Evolutionary conservation across 345 rosid genomes (phyloP).

Genomic region (Gossypium arboreum): DNA sequence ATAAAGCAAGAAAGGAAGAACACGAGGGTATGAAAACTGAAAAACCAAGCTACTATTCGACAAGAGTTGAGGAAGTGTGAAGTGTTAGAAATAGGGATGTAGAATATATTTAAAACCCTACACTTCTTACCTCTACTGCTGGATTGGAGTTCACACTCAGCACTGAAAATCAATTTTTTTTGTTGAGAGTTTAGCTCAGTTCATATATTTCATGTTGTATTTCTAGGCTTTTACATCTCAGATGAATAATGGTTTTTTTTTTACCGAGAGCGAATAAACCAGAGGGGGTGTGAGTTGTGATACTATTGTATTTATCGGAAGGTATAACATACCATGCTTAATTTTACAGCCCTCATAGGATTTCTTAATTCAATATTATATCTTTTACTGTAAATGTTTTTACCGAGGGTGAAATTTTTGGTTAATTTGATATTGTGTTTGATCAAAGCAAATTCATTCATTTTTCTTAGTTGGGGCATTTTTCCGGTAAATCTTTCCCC

Average conservation of each 20-base stretch:
- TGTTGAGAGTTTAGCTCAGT: not conserved
- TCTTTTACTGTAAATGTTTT: not conserved
- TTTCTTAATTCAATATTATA: not conserved
- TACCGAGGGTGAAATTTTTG: not conserved
- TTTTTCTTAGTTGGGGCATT: too few relatives aligned
- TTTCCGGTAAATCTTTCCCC: too few relatives aligned
- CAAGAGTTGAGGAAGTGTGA: not conserved
- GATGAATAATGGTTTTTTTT: not conserved
- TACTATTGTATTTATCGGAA: not conserved
- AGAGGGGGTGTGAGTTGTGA: not conserved
- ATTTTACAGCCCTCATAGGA: not conserved
- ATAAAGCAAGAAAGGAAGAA: constrained; percentile 70
- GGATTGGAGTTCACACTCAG: not conserved
- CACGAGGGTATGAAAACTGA: constrained; percentile 26
- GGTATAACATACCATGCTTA: not conserved
- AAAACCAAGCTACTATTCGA: not conserved
- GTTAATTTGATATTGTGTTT: not conserved
- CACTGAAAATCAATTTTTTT: not conserved
- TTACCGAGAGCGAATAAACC: not conserved
- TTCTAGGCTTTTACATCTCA: not conserved
- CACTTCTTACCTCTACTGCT: not conserved
- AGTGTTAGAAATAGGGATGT: not conserved
- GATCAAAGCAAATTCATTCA: too few relatives aligned
- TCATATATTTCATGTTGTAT: constrained; percentile 1
- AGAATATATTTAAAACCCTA: not conserved